Evolutionary conservation across 768 basidiomycete genomes (phyloP), one percentile per base, ranked within the genome.

Genomic region (Coprinopsis sp.): DNA sequence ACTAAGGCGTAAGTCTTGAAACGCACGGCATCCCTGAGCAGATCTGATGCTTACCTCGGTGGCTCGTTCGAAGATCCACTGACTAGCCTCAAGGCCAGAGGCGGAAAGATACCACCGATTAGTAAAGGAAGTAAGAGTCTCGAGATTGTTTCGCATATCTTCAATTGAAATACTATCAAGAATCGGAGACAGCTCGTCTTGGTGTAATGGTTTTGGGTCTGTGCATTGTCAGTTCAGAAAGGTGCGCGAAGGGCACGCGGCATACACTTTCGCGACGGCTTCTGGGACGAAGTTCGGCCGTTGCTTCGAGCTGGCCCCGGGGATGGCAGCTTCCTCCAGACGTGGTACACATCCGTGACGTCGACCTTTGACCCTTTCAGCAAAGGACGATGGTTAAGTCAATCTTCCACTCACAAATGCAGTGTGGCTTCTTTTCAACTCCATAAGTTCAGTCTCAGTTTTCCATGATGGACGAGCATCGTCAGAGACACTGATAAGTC

Each of bases 101-200:
- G 63, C 47, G 3, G 71, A 62, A 23, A 56, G 64, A 53, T 73
- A 73, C 54, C 70, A 71, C 13, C 70, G 66, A 49, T 72, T 72
- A 54, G 70, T 69, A 60, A 72, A 72, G 11, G 64, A 55, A 1
- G 70, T 68, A 22, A 72, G 55, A 16, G 55, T 57, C 5, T 52
- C 53, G 44, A 72, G 63, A 49, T 68, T 60, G 5, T 57, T 39
- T 37, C 68, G 56, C 65, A 68, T 69, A n/a, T 65, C 67, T 7
- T 64, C 19, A 1, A 56, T 62, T 16, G 66, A 68, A n/a, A 68
- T 41, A 11, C 55, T 58, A 8, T 43, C 38, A 25, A 67, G 55
- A 34, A 69, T 60, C 4, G 64, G 56, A 6, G 43, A 57, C 12
- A 71, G 53, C 3, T 46, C 48, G 21, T 56, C 47, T 36, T 66